Conservation (phyloP, 2,329 filamentous ascomycete genomes). For the Trichoderma gracile region DNA sequence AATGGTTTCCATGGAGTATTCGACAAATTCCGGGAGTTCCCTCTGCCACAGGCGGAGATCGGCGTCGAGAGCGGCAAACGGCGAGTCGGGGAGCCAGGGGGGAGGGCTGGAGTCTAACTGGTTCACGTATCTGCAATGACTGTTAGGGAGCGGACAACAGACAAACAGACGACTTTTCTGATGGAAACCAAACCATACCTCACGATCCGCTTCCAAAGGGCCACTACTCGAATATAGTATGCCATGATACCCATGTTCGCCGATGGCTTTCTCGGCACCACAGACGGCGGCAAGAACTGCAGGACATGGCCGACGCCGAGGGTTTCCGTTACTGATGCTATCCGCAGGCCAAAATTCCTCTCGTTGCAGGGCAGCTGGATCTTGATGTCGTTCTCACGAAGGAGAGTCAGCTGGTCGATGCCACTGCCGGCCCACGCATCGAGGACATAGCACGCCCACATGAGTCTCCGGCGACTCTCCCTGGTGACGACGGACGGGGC, state of each 20-base stretch:
- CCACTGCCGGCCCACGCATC: constrained; percentile 45
- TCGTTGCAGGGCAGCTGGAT: constrained; percentile 46
- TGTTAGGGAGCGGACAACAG: not conserved
- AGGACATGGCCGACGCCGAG: constrained; percentile 44
- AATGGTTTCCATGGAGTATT: constrained; percentile 47
- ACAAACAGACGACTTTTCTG: not conserved
- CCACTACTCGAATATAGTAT: constrained; percentile 46
- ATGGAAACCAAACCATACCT: constrained; percentile 29
- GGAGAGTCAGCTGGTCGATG: constrained; percentile 42
- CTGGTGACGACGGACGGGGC: constrained; percentile 41
- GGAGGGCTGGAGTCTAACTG: constrained; percentile 42
- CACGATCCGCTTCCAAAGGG: constrained; percentile 45
- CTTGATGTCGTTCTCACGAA: constrained; percentile 45
- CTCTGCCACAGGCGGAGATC: constrained; percentile 45
- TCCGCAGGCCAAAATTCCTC: constrained; percentile 45
- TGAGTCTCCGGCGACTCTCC: constrained; percentile 43
- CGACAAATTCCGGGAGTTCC: constrained; percentile 47
- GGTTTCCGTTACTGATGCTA: constrained; percentile 44
- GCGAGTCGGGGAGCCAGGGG: constrained; percentile 47
- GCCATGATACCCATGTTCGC: constrained; percentile 48
- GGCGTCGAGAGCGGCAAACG: constrained; percentile 44
- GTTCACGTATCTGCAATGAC: constrained; percentile 42
- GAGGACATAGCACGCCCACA: constrained; percentile 47
- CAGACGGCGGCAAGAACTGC: constrained; percentile 43
- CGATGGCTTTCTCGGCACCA: constrained; percentile 43